Percentiles rank a stretch among this genome's conserved stretches.
These are phyloP conservation scores for Phytopythium oedochilum DNA, from an alignment of 352 stramenopile species.

Conservation along the genomic window DNA sequence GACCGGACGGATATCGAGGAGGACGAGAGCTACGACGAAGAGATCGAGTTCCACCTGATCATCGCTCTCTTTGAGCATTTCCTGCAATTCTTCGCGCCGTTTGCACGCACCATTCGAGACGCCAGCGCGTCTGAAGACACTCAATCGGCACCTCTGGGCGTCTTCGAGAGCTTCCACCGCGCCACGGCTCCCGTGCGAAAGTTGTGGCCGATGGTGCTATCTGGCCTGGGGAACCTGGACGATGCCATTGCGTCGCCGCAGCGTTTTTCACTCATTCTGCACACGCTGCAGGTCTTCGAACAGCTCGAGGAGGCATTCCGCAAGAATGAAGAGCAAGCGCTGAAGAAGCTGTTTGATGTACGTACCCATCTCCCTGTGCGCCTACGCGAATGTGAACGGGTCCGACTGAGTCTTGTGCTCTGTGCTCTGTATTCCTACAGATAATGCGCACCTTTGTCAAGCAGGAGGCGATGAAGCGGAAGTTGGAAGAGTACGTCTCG, in stretches of 20 bases:
- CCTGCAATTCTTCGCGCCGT: slow-evolving; percentile 54
- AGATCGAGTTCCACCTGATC: slow-evolving; percentile 63
- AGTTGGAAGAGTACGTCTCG: slow-evolving; percentile 26
- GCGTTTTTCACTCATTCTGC: slow-evolving; percentile 60
- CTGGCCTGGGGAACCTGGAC: slow-evolving; percentile 37
- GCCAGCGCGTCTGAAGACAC: neutral
- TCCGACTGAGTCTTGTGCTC: too few relatives aligned
- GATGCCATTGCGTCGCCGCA: slow-evolving; percentile 46
- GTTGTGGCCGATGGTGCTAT: slow-evolving; percentile 42
- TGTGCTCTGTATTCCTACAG: slow-evolving; percentile 10
- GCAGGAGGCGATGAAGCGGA: slow-evolving; percentile 45
- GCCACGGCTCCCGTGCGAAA: slow-evolving; percentile 34
- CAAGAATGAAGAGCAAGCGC: slow-evolving; percentile 22
- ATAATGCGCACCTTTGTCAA: slow-evolving; percentile 48
- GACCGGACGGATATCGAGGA: slow-evolving; percentile 65
- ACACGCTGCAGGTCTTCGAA: slow-evolving; percentile 60
- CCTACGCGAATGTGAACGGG: too few relatives aligned
- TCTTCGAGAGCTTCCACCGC: slow-evolving; percentile 28
- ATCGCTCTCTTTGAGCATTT: slow-evolving; percentile 53
- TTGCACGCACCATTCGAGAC: slow-evolving; percentile 24
- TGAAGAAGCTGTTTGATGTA: slow-evolving; percentile 38
- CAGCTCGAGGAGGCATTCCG: slow-evolving; percentile 39
- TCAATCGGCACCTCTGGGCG: slow-evolving; percentile 1
- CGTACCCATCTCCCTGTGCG: neutral
- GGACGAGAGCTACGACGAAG: slow-evolving; percentile 69